Base-by-base conservation (phyloP, 116 monocot species). In the Dioscorea cayenensis region DNA sequence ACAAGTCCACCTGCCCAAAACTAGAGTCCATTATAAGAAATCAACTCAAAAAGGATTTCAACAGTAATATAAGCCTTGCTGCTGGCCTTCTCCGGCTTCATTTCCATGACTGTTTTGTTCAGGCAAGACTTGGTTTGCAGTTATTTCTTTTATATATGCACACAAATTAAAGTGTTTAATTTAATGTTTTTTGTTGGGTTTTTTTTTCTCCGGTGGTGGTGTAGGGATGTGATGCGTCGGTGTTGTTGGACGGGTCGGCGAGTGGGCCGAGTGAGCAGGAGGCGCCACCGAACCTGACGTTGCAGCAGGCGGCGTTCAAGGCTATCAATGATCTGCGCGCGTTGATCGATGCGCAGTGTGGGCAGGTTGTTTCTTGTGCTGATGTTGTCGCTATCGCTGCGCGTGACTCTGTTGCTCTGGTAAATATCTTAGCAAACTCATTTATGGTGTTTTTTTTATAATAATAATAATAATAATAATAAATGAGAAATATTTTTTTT, bases 221-320 rank as follows among this genome's bases (percentile, higher is more conserved):
- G 68, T 43, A 82, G 82, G 87, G 87, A 0, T 87, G 87, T 52
- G 87, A 87, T 55, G 87, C 68, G 27, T 87, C 87, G 28, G 83
- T 87, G 74, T 38, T 87, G 36, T 73, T 87, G 16, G 84, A 84
- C 48, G 86, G 86, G 13, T 86, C 86, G 19, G 82, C 83, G 4
- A 86, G 86, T 51, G 83, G 77, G 35, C 86, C 83, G 18, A 66
- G 83, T 22, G 86, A 86, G 86, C 61, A 86, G 71, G 11, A 70
- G 6, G 76, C 77, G 3, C 68, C 73, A 19, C 86, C 86, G 7
- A 86, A 86, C 80, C 58, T 86, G 58, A 80, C 86, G 28, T 59
- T 86, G 25, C 65, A 77, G 51, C 79, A 70, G 36, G 70, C 76
- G 63, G 86, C 86, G 25, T 86, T 86, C 67, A 75, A 79, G 64